Percentiles rank a stretch among this genome's conserved stretches.
Evolutionary conservation across 2,329 filamentous ascomycete species (phyloP).

Genomic region (Chrysoporthe cubensis): DNA sequence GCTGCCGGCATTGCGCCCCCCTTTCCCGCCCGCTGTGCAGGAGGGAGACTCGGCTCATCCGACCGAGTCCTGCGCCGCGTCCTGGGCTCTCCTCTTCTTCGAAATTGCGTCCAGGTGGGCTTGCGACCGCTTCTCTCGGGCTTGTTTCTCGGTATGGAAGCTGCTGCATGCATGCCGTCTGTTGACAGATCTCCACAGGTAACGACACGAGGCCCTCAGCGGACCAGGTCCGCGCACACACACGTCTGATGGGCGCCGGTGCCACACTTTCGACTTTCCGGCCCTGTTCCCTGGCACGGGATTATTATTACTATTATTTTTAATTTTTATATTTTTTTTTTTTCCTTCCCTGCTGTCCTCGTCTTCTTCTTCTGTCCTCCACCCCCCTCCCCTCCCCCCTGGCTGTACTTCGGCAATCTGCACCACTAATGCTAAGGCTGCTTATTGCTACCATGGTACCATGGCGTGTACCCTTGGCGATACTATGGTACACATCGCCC

Average conservation of each 20-base stretch:
- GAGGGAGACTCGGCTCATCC: conserved; percentile 17
- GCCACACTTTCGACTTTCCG: conserved; percentile 27
- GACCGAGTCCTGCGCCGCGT: background rate
- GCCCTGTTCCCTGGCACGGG: conserved; percentile 28
- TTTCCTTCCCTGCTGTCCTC: background rate
- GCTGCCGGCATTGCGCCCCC: conserved; percentile 17
- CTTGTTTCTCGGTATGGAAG: conserved; percentile 25
- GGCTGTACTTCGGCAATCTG: conserved; percentile 37
- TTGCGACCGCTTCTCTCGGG: conserved; percentile 18
- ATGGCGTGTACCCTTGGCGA: background rate
- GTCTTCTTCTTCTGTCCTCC: background rate
- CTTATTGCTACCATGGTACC: conserved; percentile 20
- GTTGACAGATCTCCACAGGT: conserved; percentile 27
- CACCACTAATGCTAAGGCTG: conserved; percentile 34
- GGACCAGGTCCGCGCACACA: conserved; percentile 8
- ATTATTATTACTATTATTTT: background rate
- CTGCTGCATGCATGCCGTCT: conserved; percentile 14
- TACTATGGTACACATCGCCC: conserved; percentile 30
- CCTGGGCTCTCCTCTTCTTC: background rate
- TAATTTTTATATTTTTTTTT: background rate
- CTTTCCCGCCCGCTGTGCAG: conserved; percentile 6
- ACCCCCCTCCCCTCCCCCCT: background rate
- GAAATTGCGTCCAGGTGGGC: conserved; percentile 18
- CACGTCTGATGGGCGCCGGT: conserved; percentile 24
- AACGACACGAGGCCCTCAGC: conserved; percentile 18